Conservation (phyloP, 768 basidiomycete species). For the Solioccasus polychromus region DNA sequence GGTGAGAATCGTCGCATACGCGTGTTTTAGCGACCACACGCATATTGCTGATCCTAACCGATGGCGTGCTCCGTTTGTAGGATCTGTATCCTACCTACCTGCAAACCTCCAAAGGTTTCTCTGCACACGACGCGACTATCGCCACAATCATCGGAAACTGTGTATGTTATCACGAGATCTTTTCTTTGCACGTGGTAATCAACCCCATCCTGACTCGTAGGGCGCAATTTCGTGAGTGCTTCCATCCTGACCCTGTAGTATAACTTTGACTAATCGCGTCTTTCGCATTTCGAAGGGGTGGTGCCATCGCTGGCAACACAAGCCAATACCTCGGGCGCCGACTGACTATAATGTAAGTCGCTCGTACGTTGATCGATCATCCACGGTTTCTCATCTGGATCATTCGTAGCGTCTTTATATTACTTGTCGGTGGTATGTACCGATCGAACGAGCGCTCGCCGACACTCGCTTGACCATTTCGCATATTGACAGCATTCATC, state of each 20-base stretch:
- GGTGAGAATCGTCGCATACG: constrained; percentile 28
- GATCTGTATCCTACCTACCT: constrained; percentile 84
- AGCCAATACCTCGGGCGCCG: constrained; percentile 81
- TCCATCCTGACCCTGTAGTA: too few relatives aligned
- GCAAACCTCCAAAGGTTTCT: constrained; percentile 58
- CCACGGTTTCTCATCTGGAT: not conserved
- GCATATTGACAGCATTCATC: constrained; percentile 44
- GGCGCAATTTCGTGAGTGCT: constrained; percentile 43
- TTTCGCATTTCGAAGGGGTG: constrained; percentile 43
- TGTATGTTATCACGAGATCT: constrained; percentile 37
- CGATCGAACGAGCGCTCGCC: not conserved
- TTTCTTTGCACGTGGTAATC: not conserved
- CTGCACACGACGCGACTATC: constrained; percentile 54
- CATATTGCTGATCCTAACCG: not conserved
- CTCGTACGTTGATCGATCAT: not conserved
- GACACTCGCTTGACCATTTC: not conserved
- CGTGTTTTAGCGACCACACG: not conserved
- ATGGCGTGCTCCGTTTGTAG: constrained; percentile 22
- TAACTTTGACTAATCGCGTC: constrained; percentile 1
- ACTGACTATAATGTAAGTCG: constrained; percentile 61
- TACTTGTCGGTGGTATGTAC: constrained; percentile 26
- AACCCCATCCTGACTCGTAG: constrained; percentile 16
- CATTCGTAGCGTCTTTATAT: constrained; percentile 17
- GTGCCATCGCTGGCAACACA: constrained; percentile 64
- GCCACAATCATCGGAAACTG: constrained; percentile 83